Percentiles rank a stretch among this genome's conserved stretches.
phyloP scores from a whole-genome alignment of 768 basidiomycete genomes.

The Ramaria rubella region DNA sequence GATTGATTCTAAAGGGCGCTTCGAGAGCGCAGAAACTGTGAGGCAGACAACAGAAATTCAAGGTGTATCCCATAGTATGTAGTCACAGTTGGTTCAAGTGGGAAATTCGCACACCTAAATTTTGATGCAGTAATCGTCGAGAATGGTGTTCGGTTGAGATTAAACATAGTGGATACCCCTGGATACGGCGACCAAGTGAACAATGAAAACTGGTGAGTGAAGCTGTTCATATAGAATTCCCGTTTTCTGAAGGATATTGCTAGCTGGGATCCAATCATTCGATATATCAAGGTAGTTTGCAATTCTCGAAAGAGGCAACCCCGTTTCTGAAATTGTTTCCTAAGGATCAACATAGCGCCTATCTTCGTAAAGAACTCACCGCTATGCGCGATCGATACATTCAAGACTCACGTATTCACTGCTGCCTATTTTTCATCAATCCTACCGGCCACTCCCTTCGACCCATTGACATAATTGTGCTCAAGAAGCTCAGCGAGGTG shows the following conservation, averaged over 20 bases:
- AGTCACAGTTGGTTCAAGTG: background rate
- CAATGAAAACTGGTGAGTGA: slow-evolving; percentile 89
- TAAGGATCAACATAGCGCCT: slow-evolving; percentile 95
- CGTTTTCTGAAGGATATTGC: background rate
- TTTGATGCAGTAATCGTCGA: slow-evolving; percentile 77
- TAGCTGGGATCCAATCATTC: slow-evolving; percentile 98
- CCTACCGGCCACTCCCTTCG: slow-evolving; percentile 95
- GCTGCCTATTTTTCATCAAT: slow-evolving; percentile 96
- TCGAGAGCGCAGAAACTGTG: slow-evolving; percentile 80
- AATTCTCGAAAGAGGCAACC: background rate
- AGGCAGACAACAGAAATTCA: slow-evolving; percentile 97
- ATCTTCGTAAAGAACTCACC: slow-evolving; percentile 96
- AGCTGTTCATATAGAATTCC: slow-evolving; percentile 8
- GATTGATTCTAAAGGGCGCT: slow-evolving; percentile 93
- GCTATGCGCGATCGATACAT: slow-evolving; percentile 99
- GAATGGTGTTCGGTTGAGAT: slow-evolving; percentile 87
- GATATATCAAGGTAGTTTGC: slow-evolving; percentile 78
- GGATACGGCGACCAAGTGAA: slow-evolving; percentile 98
- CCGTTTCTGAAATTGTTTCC: slow-evolving; percentile 13
- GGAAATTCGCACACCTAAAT: background rate
- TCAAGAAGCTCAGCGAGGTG: slow-evolving; percentile 98
- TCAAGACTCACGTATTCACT: slow-evolving; percentile 97
- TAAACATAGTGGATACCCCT: slow-evolving; percentile 98
- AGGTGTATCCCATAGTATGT: slow-evolving; percentile 84
- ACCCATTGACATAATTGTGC: slow-evolving; percentile 94